Evolutionary conservation across 768 basidiomycete genomes (phyloP).

Genomic region (Auricularia sp.): DNA sequence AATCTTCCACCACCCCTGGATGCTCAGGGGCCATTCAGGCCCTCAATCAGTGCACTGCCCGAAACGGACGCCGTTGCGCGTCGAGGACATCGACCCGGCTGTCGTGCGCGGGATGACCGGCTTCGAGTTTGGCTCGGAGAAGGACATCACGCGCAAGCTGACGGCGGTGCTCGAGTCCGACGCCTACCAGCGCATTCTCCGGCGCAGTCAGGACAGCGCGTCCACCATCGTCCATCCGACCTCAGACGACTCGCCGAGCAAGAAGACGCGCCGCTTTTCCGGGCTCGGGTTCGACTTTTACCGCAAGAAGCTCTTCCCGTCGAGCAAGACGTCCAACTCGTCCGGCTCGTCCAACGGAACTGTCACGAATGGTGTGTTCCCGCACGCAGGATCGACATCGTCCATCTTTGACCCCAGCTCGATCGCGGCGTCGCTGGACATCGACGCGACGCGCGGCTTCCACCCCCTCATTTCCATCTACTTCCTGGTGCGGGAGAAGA

Average conservation of each 20-base stretch:
- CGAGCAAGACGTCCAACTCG: conserved; percentile 23
- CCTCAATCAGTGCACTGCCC: conserved; percentile 80
- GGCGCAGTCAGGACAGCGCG: conserved; percentile 34
- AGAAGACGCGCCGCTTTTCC: conserved; percentile 80
- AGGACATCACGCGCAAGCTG: conserved; percentile 73
- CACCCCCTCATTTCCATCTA: conserved; percentile 96
- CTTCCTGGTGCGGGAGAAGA: conserved; percentile 89
- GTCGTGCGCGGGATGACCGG: conserved; percentile 90
- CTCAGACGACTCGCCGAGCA: conserved; percentile 7
- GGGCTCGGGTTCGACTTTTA: conserved; percentile 79
- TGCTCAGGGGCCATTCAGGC: conserved; percentile 75
- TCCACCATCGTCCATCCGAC: conserved; percentile 20
- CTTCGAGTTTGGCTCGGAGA: conserved; percentile 89
- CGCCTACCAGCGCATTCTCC: conserved; percentile 61
- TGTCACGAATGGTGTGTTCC: neutral
- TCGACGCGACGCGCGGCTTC: conserved; percentile 85
- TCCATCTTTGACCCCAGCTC: conserved; percentile 10
- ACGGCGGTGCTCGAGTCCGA: conserved; percentile 68
- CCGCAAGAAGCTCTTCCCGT: conserved; percentile 72
- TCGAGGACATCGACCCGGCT: conserved; percentile 78
- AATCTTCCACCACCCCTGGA: conserved; percentile 85
- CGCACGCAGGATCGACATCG: conserved; percentile 9
- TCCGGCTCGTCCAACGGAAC: conserved; percentile 18
- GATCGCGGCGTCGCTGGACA: neutral
- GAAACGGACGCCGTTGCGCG: conserved; percentile 78